Evolutionary conservation across 192 early-diverging fungal genomes (phyloP), one percentile per base, ranked within the genome.

Genomic region (Gaertneriomyces semiglobifer): DNA sequence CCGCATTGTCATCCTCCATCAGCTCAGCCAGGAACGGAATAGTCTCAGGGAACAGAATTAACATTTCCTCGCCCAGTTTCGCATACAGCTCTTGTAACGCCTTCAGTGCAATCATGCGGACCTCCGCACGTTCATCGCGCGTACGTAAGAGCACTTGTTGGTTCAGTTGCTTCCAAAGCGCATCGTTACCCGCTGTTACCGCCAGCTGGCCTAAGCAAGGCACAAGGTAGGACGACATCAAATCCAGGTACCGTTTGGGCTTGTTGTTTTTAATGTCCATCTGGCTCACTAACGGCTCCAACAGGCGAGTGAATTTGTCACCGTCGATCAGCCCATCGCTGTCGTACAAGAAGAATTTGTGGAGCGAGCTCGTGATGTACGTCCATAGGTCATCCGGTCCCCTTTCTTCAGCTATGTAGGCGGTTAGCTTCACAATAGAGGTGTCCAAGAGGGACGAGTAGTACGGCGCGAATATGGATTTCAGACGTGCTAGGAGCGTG

Each of bases 1-100:
- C 82, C 44, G 78, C 73, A 62, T 95, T 91, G 38, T 38, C 16
- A 57, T 57, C 92, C 75, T 99, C 96, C 89, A 95, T 88, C 38
- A 97, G 72, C 76, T 99, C 96, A 2, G 93, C 92, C 71, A 99
- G 71, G 70, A 89, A 90, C 6, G 96, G 93, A 53, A 99, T 91
- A 44, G 92, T 96, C 74, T 97, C 94, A 9, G 95, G 92, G 74
- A 99, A 80, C 62, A 93, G 77, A 33, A 92, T 81, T 43, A 97
- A 78, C 78, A 91, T 93, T 70, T 95, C 94, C 70, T 99, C 96
- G n/a, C 95, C 94, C 7, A 96, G 77, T 40, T 82, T 80, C 58
- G 82, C 77, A 68, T 96, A 99, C 43, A 96, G 85, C 62, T 91
- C 89, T 62, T 90, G 84, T 55, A 94, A 62, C 7, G 84, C 79